A percentile compares a stretch with the other conserved stretches of the same genome.
Conservation (phyloP, 179 eudicot species). For the Actinidia polygama region DNA sequence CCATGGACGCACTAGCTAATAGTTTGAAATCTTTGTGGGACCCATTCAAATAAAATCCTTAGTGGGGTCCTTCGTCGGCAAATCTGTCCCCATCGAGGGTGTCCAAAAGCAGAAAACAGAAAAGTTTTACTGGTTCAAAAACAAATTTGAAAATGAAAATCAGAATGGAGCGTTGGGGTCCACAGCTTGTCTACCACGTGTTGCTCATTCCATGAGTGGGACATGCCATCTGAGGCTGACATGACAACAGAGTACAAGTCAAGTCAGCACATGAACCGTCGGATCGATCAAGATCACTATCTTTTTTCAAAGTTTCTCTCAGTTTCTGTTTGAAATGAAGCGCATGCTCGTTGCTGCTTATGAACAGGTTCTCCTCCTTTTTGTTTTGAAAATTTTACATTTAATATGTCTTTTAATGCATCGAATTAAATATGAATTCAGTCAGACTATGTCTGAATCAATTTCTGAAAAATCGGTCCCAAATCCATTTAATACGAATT, state of each 20-base stretch:
- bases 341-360: too few relatives aligned
- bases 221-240: slow-evolving; percentile 8
- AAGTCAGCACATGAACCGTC: slow-evolving; percentile 26
- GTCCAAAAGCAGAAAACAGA: slow-evolving; percentile 6
- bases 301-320: too few relatives aligned
- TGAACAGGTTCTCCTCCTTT: too few relatives aligned
- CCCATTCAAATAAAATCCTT: slow-evolving; percentile 23
- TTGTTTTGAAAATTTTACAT: too few relatives aligned
- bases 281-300: slow-evolving; percentile 10
- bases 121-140: not conserved
- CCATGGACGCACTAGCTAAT: slow-evolving; percentile 15
- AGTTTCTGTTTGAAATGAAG: too few relatives aligned
- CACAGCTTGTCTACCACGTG: slow-evolving; percentile 25
- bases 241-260: slow-evolving; percentile 6
- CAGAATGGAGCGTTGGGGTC: slow-evolving; percentile 17
- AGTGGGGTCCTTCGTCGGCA: slow-evolving; percentile 1
- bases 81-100: slow-evolving; percentile 18
- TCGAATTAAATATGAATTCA: too few relatives aligned
- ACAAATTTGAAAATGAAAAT: not conserved
- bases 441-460: too few relatives aligned
- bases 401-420: too few relatives aligned
- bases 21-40: slow-evolving; percentile 40
- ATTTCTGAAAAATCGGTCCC: too few relatives aligned
- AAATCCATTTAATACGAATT: too few relatives aligned
- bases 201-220: slow-evolving; percentile 1